Evolutionary conservation across 345 rosid species (phyloP).

Genomic region (Brassica juncea): DNA sequence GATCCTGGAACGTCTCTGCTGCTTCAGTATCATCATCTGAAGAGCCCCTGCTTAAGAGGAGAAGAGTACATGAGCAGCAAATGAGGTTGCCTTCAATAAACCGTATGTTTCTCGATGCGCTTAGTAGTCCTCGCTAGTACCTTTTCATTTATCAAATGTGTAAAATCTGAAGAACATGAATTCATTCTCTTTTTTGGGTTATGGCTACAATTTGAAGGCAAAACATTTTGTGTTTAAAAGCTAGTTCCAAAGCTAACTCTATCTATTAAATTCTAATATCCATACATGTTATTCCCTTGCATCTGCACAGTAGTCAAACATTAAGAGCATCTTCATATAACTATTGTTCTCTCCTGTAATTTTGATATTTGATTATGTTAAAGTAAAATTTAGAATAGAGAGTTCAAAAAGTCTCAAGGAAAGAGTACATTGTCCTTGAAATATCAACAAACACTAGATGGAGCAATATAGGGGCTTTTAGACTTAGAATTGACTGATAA

Average conservation of each 20-base stretch:
- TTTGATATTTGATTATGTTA: background rate
- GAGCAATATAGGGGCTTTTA: background rate
- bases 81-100: constrained; percentile 63
- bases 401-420: constrained; percentile 26
- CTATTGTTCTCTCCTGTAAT: too few species aligned
- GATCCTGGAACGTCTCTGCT: constrained; percentile 46
- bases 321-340: too few species aligned
- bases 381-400: background rate
- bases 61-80: constrained; percentile 65
- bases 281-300: background rate
- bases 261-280: background rate
- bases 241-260: constrained; percentile 12
- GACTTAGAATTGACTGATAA: background rate
- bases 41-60: constrained; percentile 58
- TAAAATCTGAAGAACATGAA: constrained; percentile 17
- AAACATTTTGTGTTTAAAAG: constrained; percentile 30
- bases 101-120: constrained; percentile 62
- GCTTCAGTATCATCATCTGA: constrained; percentile 49
- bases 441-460: constrained; percentile 18
- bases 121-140: constrained; percentile 65
- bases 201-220: constrained; percentile 4
- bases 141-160: constrained; percentile 16
- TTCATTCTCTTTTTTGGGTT: constrained; percentile 24
- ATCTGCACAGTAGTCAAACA: too few species aligned
- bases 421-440: constrained; percentile 17